phyloP scores from a whole-genome alignment of 768 basidiomycete genomes.

The Leccinum boreale region DNA sequence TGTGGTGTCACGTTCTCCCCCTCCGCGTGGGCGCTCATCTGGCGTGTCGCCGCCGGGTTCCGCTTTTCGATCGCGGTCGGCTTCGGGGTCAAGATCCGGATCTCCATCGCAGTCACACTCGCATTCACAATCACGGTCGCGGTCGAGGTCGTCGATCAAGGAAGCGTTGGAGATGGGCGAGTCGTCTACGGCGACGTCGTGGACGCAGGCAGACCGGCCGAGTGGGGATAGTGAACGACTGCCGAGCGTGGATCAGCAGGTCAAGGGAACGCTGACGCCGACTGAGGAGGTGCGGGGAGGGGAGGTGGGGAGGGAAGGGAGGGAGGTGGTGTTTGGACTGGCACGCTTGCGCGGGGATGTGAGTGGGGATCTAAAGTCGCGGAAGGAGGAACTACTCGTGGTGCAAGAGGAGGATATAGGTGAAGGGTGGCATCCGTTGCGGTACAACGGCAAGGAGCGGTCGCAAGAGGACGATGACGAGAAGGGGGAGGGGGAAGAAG shows the following conservation, averaged over 20 bases:
- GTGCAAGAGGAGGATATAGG: constrained; percentile 23
- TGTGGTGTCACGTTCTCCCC: neutral
- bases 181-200: constrained; percentile 30
- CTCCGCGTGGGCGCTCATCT: neutral
- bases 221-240: constrained; percentile 6
- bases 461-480: constrained; percentile 5
- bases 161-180: constrained; percentile 10
- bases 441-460: constrained; percentile 8
- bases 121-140: constrained; percentile 3
- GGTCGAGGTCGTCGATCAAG: constrained; percentile 18
- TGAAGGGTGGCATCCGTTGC: constrained; percentile 28
- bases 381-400: constrained; percentile 21
- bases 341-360: constrained; percentile 25
- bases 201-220: constrained; percentile 16
- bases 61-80: constrained; percentile 1
- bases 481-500: constrained; percentile 9
- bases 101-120: neutral
- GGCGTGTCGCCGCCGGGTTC: neutral
- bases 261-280: neutral
- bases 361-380: constrained; percentile 1
- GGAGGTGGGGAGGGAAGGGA: neutral
- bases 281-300: neutral
- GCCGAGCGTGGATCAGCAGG: neutral
- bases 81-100: neutral
- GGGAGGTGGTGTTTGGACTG: constrained; percentile 15